These are phyloP conservation scores for Rheum nobile DNA, from an alignment of 148 eudicot genomes.

Conservation along the genomic window DNA sequence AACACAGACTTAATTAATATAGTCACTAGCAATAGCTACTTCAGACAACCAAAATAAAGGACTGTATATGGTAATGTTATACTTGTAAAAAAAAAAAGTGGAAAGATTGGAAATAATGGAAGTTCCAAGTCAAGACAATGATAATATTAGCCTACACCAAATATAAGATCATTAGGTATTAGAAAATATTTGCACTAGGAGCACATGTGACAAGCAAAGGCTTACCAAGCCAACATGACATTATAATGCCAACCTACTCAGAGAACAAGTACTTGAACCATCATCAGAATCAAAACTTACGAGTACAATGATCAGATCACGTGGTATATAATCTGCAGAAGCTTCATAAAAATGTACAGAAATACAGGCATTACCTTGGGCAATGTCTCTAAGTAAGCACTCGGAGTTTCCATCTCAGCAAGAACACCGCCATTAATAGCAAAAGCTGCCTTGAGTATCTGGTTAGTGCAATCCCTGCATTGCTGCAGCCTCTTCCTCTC, in stretches of 20 bases:
- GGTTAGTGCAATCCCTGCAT: slow-evolving; percentile 82
- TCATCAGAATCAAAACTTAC: neutral
- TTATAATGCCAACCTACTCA: neutral
- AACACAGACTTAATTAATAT: neutral
- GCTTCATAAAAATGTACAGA: neutral
- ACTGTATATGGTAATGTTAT: neutral
- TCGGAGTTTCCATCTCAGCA: slow-evolving; percentile 92
- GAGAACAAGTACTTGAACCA: neutral
- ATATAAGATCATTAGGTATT: neutral
- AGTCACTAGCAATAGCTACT: neutral
- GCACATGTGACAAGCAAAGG: neutral
- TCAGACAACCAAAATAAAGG: neutral
- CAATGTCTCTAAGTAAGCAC: slow-evolving; percentile 69
- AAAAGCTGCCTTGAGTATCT: slow-evolving; percentile 92
- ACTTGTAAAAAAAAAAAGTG: too few species aligned
- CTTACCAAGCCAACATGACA: neutral
- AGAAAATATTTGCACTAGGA: neutral
- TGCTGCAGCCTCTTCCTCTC: slow-evolving; percentile 80
- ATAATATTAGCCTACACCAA: neutral
- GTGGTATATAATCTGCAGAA: neutral
- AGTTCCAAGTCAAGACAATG: neutral
- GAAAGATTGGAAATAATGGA: neutral
- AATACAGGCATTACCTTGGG: slow-evolving; percentile 49
- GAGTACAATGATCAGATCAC: too few species aligned
- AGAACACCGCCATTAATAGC: slow-evolving; percentile 83